These are phyloP conservation scores for Clonostachys byssicola DNA, from an alignment of 2,329 filamentous ascomycete genomes.

Conservation along the genomic window DNA sequence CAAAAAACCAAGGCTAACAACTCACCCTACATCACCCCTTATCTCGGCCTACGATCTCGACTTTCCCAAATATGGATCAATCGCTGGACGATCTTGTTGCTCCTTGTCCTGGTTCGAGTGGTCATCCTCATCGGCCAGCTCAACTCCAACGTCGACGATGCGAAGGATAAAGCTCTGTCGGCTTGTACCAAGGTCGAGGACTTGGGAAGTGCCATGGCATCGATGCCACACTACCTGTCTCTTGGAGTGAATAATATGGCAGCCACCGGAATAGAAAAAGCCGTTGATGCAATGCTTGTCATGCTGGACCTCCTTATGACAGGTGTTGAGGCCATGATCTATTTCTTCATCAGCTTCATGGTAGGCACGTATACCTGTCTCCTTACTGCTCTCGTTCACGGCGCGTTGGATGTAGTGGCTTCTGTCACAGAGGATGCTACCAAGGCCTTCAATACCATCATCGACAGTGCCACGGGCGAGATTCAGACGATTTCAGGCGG, in stretches of 20 bases:
- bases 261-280: slow-evolving; percentile 73
- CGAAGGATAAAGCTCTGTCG: slow-evolving; percentile 76
- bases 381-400: slow-evolving; percentile 76
- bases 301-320: slow-evolving; percentile 77
- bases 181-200: slow-evolving; percentile 92
- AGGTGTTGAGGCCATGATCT: slow-evolving; percentile 78
- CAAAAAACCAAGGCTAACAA: slow-evolving; percentile 42
- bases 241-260: slow-evolving; percentile 83
- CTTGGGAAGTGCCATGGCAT: slow-evolving; percentile 91
- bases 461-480: slow-evolving; percentile 50
- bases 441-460: slow-evolving; percentile 40
- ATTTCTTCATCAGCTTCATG: slow-evolving; percentile 91
- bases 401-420: slow-evolving; percentile 66
- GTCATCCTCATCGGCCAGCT: slow-evolving; percentile 72
- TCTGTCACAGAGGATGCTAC: slow-evolving; percentile 49
- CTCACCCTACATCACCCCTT: slow-evolving; percentile 74
- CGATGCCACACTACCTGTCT: slow-evolving; percentile 95
- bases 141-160: slow-evolving; percentile 68
- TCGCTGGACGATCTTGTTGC: slow-evolving; percentile 86
- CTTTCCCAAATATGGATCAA: slow-evolving; percentile 98
- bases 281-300: slow-evolving; percentile 74
- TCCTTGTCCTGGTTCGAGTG: slow-evolving; percentile 79
- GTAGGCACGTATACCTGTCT: slow-evolving; percentile 88
- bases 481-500: slow-evolving; percentile 55
- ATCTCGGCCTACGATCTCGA: slow-evolving; percentile 83